Evolutionary conservation across 148 eudicot genomes (phyloP).

Genomic region (Cornus florida): DNA sequence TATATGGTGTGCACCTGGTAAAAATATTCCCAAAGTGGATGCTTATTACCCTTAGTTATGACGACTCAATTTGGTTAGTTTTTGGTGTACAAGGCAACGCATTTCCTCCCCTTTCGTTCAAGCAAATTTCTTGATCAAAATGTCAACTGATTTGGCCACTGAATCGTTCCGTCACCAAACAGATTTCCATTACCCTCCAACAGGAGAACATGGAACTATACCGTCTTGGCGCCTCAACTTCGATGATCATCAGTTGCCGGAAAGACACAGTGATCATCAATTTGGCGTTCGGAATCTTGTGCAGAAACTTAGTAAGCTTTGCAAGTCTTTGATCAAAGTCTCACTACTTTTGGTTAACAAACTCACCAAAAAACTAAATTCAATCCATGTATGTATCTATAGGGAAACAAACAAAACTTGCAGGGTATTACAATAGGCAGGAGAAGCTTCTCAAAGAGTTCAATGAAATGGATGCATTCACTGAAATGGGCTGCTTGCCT

Average conservation of each 20-base stretch:
- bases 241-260: neutral
- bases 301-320: neutral
- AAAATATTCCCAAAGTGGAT: no score
- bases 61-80: neutral
- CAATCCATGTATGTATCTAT: neutral
- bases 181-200: slow-evolving; percentile 3
- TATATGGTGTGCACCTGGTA: neutral
- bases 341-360: neutral
- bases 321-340: neutral
- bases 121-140: neutral
- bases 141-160: neutral
- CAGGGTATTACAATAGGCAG: slow-evolving; percentile 16
- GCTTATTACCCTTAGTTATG: neutral
- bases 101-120: neutral
- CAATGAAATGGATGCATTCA: slow-evolving; percentile 15
- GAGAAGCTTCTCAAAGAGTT: slow-evolving; percentile 12
- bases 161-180: neutral
- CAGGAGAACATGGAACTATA: neutral
- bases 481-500: slow-evolving; percentile 11
- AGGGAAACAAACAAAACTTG: slow-evolving; percentile 13
- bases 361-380: neutral
- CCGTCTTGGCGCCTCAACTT: slow-evolving; percentile 12
- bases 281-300: neutral
- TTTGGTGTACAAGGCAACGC: neutral
- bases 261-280: neutral